Base-by-base conservation (phyloP, 176 grass and related monocot species). In the Oryza meridionalis region DNA sequence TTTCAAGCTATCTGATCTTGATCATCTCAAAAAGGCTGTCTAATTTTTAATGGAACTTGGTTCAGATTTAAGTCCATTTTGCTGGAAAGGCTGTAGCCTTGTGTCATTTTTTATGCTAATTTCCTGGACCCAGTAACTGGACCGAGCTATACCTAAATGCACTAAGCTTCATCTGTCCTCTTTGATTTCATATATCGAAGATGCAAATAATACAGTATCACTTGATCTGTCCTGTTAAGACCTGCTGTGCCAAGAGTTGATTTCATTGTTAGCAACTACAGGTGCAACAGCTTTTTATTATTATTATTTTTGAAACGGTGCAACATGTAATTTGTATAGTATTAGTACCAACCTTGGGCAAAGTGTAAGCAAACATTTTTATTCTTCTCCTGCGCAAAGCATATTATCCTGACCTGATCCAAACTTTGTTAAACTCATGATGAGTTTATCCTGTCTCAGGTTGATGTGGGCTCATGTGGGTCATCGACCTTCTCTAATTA, bases 41-140 rank as follows among this genome's bases (percentile, higher is more conserved):
- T 21, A 31, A 27, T 71, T 22, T 25, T n/a, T 4, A 11, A 70
- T 74, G 22, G 53, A 65, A 11, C 11, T 83, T 19, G 55, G 17
- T 83, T 81, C 46, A 11, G 47, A 21, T 14, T 22, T 22, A 69
- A 80, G 65, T 4, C 46, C 46, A 55, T 70, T 70, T 15, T 55
- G 21, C 59, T 19, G 12, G 11, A 13, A n/a, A 58, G 22, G 5
- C 65, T 37, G 78, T 81, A 49, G 43, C 27, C 22, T 71, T 62
- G 9, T 45, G 22, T 46, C 46, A 59, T 58, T 83, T 35, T 73
- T 64, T 25, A n/a, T 55, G 45, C 53, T 46, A 74, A 24, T 64
- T 71, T 71, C 14, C 51, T 81, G 47, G 27, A 81, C 19, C 65
- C 51, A 55, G 51, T 46, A 51, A 21, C 17, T 16, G 7, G 9